These are phyloP conservation scores for Chiua virens DNA, from an alignment of 768 basidiomycete genomes.

Conservation along the genomic window DNA sequence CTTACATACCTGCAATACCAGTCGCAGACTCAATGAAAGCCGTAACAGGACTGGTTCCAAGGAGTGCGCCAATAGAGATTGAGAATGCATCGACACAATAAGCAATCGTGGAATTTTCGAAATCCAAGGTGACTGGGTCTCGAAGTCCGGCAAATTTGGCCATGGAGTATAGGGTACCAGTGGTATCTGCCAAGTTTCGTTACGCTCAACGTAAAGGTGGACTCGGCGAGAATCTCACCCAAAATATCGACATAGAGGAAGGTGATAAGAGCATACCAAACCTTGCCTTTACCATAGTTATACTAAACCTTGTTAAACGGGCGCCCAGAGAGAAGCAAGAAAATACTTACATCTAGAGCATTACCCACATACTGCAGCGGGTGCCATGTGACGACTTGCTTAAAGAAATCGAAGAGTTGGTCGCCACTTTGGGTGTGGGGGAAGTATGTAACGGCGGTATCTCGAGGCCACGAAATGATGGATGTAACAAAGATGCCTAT, in stretches of 20 bases:
- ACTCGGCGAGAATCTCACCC: constrained; percentile 41
- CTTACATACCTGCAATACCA: constrained; percentile 62
- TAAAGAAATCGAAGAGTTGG: constrained; percentile 79
- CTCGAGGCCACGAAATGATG: constrained; percentile 86
- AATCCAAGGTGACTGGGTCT: constrained; percentile 81
- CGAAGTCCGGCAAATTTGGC: constrained; percentile 88
- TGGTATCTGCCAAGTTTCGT: constrained; percentile 32
- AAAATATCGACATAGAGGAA: constrained; percentile 90
- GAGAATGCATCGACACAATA: constrained; percentile 83
- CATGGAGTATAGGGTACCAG: constrained; percentile 86
- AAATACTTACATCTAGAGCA: constrained; percentile 56
- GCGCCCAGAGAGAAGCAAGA: background rate
- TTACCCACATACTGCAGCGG: constrained; percentile 61
- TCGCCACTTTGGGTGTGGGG: constrained; percentile 70
- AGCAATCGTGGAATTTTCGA: constrained; percentile 79
- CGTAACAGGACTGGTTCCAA: constrained; percentile 81
- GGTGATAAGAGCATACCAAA: constrained; percentile 87
- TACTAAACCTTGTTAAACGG: constrained; percentile 38
- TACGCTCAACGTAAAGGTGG: background rate
- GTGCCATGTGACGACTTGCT: constrained; percentile 77
- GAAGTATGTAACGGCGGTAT: constrained; percentile 78
- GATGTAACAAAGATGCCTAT: constrained; percentile 84
- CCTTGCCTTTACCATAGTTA: constrained; percentile 57
- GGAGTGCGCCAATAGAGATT: constrained; percentile 77
- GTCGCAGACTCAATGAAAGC: constrained; percentile 83